A percentile compares a stretch with the other conserved stretches of the same genome.
Conservation (phyloP, 2,329 filamentous ascomycete genomes). For the Fusarium sp. region DNA sequence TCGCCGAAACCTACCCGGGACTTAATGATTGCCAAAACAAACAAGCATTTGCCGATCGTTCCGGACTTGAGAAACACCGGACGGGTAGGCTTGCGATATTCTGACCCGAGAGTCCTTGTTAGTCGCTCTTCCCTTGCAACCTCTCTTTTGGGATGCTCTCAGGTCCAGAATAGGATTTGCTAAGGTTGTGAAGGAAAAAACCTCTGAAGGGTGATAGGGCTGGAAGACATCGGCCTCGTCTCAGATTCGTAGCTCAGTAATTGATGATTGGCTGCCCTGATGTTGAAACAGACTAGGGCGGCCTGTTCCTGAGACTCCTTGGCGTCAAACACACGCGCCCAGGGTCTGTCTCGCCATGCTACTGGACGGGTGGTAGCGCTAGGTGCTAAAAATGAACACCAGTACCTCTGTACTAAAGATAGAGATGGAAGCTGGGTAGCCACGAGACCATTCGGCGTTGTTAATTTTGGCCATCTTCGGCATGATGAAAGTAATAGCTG, state of each 20-base stretch:
- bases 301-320: slow-evolving; percentile 35
- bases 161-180: slow-evolving; percentile 2
- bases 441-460: slow-evolving; percentile 3
- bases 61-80: background rate
- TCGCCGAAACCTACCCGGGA: slow-evolving; percentile 29
- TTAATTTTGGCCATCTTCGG: background rate
- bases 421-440: slow-evolving; percentile 2
- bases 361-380: slow-evolving; percentile 30
- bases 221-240: slow-evolving; percentile 25
- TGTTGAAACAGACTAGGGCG: slow-evolving; percentile 44
- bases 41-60: background rate
- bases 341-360: slow-evolving; percentile 2
- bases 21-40: background rate
- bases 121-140: background rate
- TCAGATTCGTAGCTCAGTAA: slow-evolving; percentile 25
- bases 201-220: slow-evolving; percentile 14
- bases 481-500: background rate
- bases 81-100: background rate
- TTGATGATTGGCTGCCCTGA: slow-evolving; percentile 43
- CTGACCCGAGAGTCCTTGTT: background rate
- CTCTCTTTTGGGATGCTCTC: slow-evolving; percentile 6
- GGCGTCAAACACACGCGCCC: slow-evolving; percentile 17
- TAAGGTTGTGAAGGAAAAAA: background rate
- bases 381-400: slow-evolving; percentile 42
- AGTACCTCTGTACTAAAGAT: background rate